A percentile compares a stretch with the other conserved stretches of the same genome.
Conservation (phyloP, 805 yeast genomes). For the Metschnikowia vanudenii region DNA sequence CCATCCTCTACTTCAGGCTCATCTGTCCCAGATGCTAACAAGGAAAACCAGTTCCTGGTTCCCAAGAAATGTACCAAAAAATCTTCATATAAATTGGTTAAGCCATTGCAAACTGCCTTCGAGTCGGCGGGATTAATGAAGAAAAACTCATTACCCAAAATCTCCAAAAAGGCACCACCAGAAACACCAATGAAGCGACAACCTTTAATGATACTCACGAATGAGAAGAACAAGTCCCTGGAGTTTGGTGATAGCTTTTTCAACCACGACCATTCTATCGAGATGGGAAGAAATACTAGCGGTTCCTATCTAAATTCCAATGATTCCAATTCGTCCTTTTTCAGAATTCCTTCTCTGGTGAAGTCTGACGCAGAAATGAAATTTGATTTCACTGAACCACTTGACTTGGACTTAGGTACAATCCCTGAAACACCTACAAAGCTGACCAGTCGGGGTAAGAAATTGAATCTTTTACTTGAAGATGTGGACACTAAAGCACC, state of each 20-base stretch:
- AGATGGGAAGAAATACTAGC: conserved; percentile 36
- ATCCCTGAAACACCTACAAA: conserved; percentile 42
- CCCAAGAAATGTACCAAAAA: conserved; percentile 14
- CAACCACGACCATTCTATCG: conserved; percentile 29
- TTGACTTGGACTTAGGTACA: conserved; percentile 16
- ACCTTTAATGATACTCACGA: conserved; percentile 37
- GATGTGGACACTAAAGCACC: conserved; percentile 3
- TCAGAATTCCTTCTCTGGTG: conserved; percentile 27
- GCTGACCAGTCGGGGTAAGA: conserved; percentile 17
- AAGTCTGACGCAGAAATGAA: conserved; percentile 19
- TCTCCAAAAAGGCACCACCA: conserved; percentile 35
- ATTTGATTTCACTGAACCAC: conserved; percentile 21
- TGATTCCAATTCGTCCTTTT: conserved; percentile 35
- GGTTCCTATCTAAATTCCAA: conserved; percentile 23
- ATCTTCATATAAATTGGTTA: conserved; percentile 59
- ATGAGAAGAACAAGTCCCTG: conserved; percentile 13
- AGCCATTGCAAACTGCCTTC: conserved; percentile 84
- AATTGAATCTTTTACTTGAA: conserved; percentile 8
- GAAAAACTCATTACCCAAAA: conserved; percentile 35
- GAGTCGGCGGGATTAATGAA: conserved; percentile 69
- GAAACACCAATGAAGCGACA: conserved; percentile 46
- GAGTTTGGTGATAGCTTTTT: conserved; percentile 17
- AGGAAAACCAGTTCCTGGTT: conserved; percentile 29
- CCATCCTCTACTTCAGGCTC: background rate
- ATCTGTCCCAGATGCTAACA: conserved; percentile 27